Evolutionary conservation across 2,329 filamentous ascomycete genomes (phyloP).

Genomic region (Epicoccum sorghinum): DNA sequence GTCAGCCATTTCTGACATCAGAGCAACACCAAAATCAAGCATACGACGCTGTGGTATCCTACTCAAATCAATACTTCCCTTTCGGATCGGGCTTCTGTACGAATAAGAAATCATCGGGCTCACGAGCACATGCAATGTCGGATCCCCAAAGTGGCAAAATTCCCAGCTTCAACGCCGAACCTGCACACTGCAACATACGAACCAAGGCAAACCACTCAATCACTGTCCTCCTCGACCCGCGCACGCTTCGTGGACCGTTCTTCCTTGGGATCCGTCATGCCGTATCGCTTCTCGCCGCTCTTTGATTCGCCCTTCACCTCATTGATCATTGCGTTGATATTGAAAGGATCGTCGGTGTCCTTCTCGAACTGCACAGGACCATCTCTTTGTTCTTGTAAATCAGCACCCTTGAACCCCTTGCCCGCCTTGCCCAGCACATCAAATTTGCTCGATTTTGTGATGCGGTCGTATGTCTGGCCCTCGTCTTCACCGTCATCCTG

Average conservation of each 20-base stretch:
- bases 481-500: conserved; percentile 78
- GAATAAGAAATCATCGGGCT: conserved; percentile 6
- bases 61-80: not conserved
- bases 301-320: conserved; percentile 70
- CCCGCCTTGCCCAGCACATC: conserved; percentile 83
- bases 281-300: conserved; percentile 74
- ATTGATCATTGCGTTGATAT: conserved; percentile 90
- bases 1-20: not conserved
- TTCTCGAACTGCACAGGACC: conserved; percentile 97
- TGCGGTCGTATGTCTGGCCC: conserved; percentile 82
- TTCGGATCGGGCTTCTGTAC: conserved; percentile 4
- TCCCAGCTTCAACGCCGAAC: too few relatives aligned
- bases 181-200: not conserved
- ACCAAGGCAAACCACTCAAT: conserved; percentile 18
- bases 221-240: conserved; percentile 73
- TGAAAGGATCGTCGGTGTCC: conserved; percentile 85
- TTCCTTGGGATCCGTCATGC: conserved; percentile 67
- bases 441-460: conserved; percentile 84
- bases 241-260: conserved; percentile 69
- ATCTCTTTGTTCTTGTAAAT: conserved; percentile 81
- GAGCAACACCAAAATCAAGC: not conserved
- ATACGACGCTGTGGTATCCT: not conserved
- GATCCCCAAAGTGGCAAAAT: too few relatives aligned
- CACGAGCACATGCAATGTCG: not conserved
- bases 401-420: conserved; percentile 86